Evolutionary conservation across 108 stramenopile species (phyloP).

Genomic region (Conticribra weissflogii): DNA sequence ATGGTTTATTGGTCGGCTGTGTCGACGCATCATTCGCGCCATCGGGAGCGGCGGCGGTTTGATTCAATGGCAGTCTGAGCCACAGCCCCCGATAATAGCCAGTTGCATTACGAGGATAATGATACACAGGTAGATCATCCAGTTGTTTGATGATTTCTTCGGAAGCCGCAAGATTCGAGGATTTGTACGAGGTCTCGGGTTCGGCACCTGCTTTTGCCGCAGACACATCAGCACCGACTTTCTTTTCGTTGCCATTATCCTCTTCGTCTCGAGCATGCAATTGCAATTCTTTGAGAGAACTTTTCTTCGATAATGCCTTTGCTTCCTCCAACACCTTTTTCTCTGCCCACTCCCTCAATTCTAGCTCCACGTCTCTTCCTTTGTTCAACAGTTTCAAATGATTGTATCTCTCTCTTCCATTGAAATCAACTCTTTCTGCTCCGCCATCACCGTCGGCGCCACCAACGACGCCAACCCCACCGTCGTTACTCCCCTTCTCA

Average conservation of each 20-base stretch:
- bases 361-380: constrained; percentile 52
- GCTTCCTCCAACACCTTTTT: constrained; percentile 18
- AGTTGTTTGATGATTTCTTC: neutral
- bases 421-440: neutral
- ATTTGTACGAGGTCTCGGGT: constrained; percentile 5
- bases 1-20: no score
- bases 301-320: neutral
- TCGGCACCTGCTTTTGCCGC: neutral
- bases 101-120: constrained; percentile 88
- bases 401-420: constrained; percentile 44
- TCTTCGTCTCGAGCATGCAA: constrained; percentile 7
- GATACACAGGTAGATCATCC: constrained; percentile 42
- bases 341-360: constrained; percentile 57
- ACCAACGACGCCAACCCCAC: no score
- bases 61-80: constrained; percentile 32
- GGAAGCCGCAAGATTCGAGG: neutral
- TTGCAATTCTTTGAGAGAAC: neutral
- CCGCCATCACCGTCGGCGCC: no score
- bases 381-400: constrained; percentile 58
- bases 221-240: neutral
- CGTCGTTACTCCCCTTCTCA: no score
- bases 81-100: constrained; percentile 88
- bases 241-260: constrained; percentile 5
- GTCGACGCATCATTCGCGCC: no score
- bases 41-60: constrained; percentile 1